Percentiles rank a stretch among this genome's conserved stretches.
Evolutionary conservation across 1,139 yeast species (phyloP).

Genomic region (Wickerhamomyces sp.): DNA sequence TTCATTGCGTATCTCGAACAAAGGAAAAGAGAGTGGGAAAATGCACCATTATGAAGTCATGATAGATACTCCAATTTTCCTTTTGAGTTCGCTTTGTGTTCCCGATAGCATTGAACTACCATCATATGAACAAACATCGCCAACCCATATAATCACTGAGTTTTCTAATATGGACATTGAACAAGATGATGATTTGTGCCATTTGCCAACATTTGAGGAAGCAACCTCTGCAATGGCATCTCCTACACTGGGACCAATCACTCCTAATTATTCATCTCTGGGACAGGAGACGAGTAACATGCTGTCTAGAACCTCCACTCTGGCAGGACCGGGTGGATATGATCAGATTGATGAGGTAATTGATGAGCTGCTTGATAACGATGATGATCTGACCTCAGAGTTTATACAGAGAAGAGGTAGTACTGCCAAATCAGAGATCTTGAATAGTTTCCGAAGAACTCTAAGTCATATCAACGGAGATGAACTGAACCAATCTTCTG

Average conservation of each 20-base stretch:
- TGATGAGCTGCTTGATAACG: slow-evolving; percentile 9
- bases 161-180: slow-evolving; percentile 6
- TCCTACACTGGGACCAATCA: slow-evolving; percentile 12
- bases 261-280: slow-evolving; percentile 8
- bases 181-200: slow-evolving; percentile 22
- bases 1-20: slow-evolving; percentile 69
- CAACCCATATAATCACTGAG: slow-evolving; percentile 26
- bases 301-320: slow-evolving; percentile 17
- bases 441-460: slow-evolving; percentile 13
- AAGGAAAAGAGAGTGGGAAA: slow-evolving; percentile 49
- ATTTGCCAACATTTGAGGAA: slow-evolving; percentile 56
- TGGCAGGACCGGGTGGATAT: slow-evolving; percentile 5
- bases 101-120: slow-evolving; percentile 70
- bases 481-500: background rate
- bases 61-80: slow-evolving; percentile 76
- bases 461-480: slow-evolving; percentile 5
- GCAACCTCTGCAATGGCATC: slow-evolving; percentile 34
- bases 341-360: slow-evolving; percentile 17
- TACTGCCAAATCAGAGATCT: slow-evolving; percentile 10
- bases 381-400: slow-evolving; percentile 2
- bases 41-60: slow-evolving; percentile 86
- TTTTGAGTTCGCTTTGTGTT: slow-evolving; percentile 68
- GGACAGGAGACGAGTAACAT: slow-evolving; percentile 13
- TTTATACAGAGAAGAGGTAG: slow-evolving; percentile 12
- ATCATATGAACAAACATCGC: slow-evolving; percentile 37